phyloP scores from a whole-genome alignment of 345 rosid species.

The Ricinus communis region DNA sequence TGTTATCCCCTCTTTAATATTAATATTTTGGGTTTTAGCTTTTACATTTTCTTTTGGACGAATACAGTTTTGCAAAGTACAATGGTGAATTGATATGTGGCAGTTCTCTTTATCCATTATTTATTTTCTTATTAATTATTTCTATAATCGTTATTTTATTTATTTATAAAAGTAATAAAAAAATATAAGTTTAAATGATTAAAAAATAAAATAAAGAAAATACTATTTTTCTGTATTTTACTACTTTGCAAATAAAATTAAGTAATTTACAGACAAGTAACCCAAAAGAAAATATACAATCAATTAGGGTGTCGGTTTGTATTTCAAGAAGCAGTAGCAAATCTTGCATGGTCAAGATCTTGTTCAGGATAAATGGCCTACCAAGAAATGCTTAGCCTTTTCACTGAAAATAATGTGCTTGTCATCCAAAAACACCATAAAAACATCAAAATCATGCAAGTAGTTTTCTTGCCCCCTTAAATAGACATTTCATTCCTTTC shows the following conservation, averaged over 20 bases:
- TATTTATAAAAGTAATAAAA: too few relatives aligned
- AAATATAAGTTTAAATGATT: too few relatives aligned
- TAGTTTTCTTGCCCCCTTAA: neutral
- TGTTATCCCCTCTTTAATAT: neutral
- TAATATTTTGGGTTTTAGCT: neutral
- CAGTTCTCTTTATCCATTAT: too few relatives aligned
- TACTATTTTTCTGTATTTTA: too few relatives aligned
- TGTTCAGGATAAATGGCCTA: neutral
- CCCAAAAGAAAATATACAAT: neutral
- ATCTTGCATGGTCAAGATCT: neutral
- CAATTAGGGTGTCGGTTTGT: neutral
- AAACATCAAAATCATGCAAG: neutral
- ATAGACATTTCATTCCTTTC: too few relatives aligned
- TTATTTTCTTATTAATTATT: too few relatives aligned
- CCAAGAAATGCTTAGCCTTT: neutral
- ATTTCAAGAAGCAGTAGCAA: neutral
- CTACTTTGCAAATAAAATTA: too few relatives aligned
- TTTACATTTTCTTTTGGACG: neutral
- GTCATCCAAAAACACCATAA: neutral
- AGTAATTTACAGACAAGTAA: too few relatives aligned
- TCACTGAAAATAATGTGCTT: neutral
- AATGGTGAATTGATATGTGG: too few relatives aligned
- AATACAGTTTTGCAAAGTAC: constrained; percentile 8
- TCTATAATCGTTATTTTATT: too few relatives aligned
- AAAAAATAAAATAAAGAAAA: too few relatives aligned